These are phyloP conservation scores for Lepiota venenata DNA, from an alignment of 768 basidiomycete species.

Conservation along the genomic window DNA sequence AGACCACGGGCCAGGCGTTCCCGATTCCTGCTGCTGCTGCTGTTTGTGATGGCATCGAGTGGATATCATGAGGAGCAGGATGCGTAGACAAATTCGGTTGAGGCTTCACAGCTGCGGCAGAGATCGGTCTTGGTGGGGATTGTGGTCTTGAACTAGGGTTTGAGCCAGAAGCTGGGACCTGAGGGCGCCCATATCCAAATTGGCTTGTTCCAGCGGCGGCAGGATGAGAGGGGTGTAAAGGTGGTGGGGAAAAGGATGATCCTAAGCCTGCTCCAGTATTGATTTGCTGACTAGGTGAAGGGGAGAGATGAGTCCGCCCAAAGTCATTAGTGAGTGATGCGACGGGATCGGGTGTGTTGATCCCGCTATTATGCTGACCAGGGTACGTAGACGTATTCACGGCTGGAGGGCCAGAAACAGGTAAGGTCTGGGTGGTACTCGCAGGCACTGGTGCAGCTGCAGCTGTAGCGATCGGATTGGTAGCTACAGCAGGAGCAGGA, in stretches of 20 bases:
- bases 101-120: neutral
- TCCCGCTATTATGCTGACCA: neutral
- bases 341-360: slow-evolving; percentile 14
- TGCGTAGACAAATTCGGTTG: neutral
- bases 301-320: slow-evolving; percentile 31
- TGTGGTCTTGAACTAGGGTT: neutral
- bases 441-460: slow-evolving; percentile 4
- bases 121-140: neutral
- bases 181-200: neutral
- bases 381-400: slow-evolving; percentile 1
- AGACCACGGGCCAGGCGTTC: slow-evolving; percentile 19
- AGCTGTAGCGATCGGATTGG: neutral
- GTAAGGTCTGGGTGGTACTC: neutral
- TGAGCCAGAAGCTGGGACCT: neutral
- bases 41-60: slow-evolving; percentile 3
- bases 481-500: neutral
- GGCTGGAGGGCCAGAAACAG: slow-evolving; percentile 5
- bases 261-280: neutral
- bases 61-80: neutral
- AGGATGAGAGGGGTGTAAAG: slow-evolving; percentile 31
- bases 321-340: slow-evolving; percentile 35
- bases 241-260: slow-evolving; percentile 24
- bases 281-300: slow-evolving; percentile 6
- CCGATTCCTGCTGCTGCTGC: slow-evolving; percentile 14
- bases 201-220: slow-evolving; percentile 11